These are phyloP conservation scores for Pythium sukuiense DNA, from an alignment of 352 stramenopile species.

Conservation along the genomic window DNA sequence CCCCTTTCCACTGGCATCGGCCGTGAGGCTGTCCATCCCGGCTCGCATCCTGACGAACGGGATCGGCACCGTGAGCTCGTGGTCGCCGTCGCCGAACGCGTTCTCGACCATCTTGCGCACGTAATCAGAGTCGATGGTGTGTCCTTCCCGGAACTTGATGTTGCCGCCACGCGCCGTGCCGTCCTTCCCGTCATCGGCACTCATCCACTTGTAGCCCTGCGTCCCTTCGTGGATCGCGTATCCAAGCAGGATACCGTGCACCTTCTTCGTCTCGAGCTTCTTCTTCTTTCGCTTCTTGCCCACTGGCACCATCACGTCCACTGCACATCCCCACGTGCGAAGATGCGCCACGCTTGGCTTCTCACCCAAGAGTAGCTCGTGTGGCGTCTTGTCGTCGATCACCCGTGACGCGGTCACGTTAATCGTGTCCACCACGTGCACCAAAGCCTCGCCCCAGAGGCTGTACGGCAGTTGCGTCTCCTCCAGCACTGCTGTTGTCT, in stretches of 20 bases:
- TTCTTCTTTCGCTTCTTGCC: constrained; percentile 1
- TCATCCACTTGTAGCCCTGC: constrained; percentile 23
- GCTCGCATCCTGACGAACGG: neutral
- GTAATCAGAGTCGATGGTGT: neutral
- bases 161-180: constrained; percentile 1
- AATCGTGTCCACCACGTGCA: constrained; percentile 13
- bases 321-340: constrained; percentile 15
- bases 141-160: constrained; percentile 5
- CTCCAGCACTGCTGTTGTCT: constrained; percentile 16
- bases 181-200: constrained; percentile 1
- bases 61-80: neutral
- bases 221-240: constrained; percentile 19
- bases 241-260: constrained; percentile 9
- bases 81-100: neutral
- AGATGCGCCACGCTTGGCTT: constrained; percentile 7
- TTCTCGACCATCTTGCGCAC: neutral
- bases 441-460: constrained; percentile 20
- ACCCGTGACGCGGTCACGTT: constrained; percentile 15
- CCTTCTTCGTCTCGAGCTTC: constrained; percentile 18
- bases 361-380: constrained; percentile 9
- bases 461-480: constrained; percentile 15
- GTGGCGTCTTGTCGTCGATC: constrained; percentile 6
- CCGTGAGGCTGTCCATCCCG: neutral
- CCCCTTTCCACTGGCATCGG: neutral
- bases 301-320: neutral